These are phyloP conservation scores for Quercus parvula DNA, from an alignment of 306 rosid genomes.

Conservation along the genomic window DNA sequence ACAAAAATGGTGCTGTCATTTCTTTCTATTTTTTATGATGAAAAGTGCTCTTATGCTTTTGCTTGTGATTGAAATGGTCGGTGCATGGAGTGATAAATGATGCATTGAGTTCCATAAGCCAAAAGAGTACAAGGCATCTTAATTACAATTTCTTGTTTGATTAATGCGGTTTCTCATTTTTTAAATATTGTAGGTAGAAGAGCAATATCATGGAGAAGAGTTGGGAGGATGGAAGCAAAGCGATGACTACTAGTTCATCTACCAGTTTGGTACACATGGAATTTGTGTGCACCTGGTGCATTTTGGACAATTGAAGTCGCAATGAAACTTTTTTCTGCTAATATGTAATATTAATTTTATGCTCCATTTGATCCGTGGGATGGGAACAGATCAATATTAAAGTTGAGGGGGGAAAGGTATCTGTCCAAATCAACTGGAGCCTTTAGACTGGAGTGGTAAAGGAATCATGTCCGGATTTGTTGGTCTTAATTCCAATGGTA, in stretches of 20 bases:
- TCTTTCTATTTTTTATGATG: too few species aligned
- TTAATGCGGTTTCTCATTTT: slow-evolving; percentile 9
- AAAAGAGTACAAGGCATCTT: background rate
- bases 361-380: background rate
- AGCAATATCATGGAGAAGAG: slow-evolving; percentile 21
- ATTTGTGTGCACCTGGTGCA: background rate
- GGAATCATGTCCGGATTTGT: too few species aligned
- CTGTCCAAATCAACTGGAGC: too few species aligned
- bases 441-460: too few species aligned
- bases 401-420: too few species aligned
- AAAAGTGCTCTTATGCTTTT: too few species aligned
- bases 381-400: background rate
- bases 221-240: slow-evolving; percentile 82
- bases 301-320: background rate
- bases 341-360: background rate
- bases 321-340: background rate
- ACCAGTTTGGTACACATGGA: background rate
- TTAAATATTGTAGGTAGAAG: slow-evolving; percentile 46
- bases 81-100: background rate
- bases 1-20: too few species aligned
- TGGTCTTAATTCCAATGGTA: too few species aligned
- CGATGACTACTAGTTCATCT: background rate
- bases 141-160: background rate
- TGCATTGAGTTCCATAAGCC: background rate
- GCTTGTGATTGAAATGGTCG: background rate